A percentile compares a stretch with the other conserved stretches of the same genome.
phyloP scores from a whole-genome alignment of 345 rosid species.

The Eucalyptus cloeziana region DNA sequence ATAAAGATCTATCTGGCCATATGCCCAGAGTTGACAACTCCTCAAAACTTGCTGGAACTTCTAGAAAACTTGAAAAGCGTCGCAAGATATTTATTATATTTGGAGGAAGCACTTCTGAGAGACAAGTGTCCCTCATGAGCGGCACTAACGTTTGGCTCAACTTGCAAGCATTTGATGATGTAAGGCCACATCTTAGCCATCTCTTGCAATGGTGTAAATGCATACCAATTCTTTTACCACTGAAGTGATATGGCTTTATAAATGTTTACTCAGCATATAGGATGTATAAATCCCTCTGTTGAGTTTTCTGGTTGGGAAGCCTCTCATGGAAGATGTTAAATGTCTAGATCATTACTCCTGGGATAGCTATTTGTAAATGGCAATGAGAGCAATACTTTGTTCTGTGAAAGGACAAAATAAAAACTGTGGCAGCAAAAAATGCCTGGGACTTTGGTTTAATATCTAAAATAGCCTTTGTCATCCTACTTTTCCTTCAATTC shows the following conservation, averaged over 20 bases:
- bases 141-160: constrained; percentile 97
- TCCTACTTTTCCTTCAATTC: neutral
- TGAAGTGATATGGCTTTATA: neutral
- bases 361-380: neutral
- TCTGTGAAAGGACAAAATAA: neutral
- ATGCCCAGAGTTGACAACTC: constrained; percentile 14
- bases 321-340: neutral
- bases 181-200: constrained; percentile 18
- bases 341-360: neutral
- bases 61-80: constrained; percentile 10
- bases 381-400: neutral
- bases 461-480: neutral
- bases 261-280: neutral
- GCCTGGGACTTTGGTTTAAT: neutral
- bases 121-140: constrained; percentile 96
- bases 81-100: constrained; percentile 67
- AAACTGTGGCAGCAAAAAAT: neutral
- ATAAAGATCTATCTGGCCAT: constrained; percentile 22
- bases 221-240: neutral
- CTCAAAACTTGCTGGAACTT: constrained; percentile 5
- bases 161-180: constrained; percentile 69
- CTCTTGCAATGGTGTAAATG: neutral
- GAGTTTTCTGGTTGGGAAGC: neutral
- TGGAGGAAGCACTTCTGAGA: constrained; percentile 94
- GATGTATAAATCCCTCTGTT: neutral